Evolutionary conservation across 257 asterid genomes (phyloP).

Genomic region (Plectranthus barbatus): DNA sequence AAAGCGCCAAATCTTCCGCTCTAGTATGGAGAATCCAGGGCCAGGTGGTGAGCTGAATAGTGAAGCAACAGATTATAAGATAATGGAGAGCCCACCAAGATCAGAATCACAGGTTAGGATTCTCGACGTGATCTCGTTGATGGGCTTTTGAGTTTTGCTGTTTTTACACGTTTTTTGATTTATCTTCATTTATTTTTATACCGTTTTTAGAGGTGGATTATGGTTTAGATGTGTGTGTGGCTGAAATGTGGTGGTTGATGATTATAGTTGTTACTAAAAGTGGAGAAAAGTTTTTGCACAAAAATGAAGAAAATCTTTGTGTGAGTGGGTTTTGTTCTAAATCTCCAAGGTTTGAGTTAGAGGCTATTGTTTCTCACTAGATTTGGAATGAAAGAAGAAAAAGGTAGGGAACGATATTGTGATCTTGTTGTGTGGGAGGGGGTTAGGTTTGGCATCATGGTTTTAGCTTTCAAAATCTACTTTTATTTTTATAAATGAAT

Average conservation of each 20-base stretch:
- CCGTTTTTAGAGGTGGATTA: background rate
- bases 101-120: constrained; percentile 24
- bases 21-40: constrained; percentile 21
- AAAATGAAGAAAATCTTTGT: background rate
- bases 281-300: background rate
- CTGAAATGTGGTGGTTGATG: constrained; percentile 2
- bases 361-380: background rate
- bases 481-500: background rate
- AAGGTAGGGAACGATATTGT: background rate
- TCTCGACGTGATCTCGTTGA: background rate
- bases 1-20: background rate
- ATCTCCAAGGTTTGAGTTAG: background rate
- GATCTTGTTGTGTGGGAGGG: background rate
- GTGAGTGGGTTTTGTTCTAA: background rate
- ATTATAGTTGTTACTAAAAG: background rate
- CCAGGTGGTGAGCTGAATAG: constrained; percentile 14
- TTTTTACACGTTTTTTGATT: background rate
- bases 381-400: background rate
- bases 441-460: background rate
- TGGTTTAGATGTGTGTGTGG: constrained; percentile 5
- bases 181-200: too few species aligned
- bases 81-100: constrained; percentile 15
- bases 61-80: constrained; percentile 8
- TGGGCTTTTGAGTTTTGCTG: background rate
- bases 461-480: background rate